Conservation (phyloP, 164 flowering plant species). For the Macadamia tetraphylla region DNA sequence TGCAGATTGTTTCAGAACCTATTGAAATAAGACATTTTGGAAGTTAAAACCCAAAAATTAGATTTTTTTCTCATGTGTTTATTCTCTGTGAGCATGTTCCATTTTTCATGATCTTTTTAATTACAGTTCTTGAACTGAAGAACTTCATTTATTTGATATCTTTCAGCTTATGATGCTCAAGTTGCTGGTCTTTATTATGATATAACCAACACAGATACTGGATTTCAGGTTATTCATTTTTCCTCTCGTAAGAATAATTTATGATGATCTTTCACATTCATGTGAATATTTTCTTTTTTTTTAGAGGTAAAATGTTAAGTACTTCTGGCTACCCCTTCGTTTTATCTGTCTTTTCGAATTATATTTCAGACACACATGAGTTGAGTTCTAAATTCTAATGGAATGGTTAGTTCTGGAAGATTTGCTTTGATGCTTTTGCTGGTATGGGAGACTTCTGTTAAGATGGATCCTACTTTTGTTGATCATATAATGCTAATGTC, state of each 20-base stretch:
- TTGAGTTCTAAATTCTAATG: not conserved
- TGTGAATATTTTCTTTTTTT: not conserved
- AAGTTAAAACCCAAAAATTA: too few species aligned
- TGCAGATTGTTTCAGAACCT: too few species aligned
- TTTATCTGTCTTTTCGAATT: not conserved
- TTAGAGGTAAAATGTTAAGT: not conserved
- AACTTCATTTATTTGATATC: slow-evolving; percentile 3
- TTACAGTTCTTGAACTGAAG: not conserved
- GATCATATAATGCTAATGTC: too few species aligned
- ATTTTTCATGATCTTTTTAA: not conserved
- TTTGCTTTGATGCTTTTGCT: too few species aligned
- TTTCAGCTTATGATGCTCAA: slow-evolving; percentile 94
- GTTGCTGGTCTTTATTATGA: slow-evolving; percentile 88
- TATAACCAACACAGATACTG: slow-evolving; percentile 45
- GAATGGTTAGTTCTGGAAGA: not conserved
- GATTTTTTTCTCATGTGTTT: not conserved
- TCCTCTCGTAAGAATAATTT: not conserved
- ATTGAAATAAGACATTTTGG: too few species aligned
- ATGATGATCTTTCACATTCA: not conserved
- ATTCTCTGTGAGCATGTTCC: not conserved
- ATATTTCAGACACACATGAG: not conserved
- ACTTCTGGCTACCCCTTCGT: not conserved
- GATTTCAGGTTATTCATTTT: slow-evolving; percentile 65
- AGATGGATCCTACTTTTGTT: too few species aligned
- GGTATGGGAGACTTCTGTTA: too few species aligned